Base-by-base conservation (phyloP, 73 alveolate species). In the Paramecium sexaurelia region DNA sequence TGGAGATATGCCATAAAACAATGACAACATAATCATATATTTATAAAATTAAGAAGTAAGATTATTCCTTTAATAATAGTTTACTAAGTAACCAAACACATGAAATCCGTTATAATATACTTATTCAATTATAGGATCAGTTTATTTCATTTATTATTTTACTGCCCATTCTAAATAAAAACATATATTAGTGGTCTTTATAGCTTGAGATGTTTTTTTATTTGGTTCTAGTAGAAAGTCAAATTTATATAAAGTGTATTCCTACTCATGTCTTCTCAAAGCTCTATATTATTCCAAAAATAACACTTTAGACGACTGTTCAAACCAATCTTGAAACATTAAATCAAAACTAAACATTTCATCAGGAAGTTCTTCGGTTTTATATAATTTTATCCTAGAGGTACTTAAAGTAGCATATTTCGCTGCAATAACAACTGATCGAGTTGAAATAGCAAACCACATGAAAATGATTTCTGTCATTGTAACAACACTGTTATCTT, bases 221-320 rank as follows among this genome's bases (percentile, higher is more conserved):
- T 32, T 19, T 41, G 90, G 90, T 17, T 37, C 22, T 5, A 78
- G 10, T 19, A 78, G 55, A 78, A 78, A 78, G 20, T 78, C 90
- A 78, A 78, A 78, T 43, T 78, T 78, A 45, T 78, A 78, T 40
- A 45, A 39, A 78, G 55, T 10, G 26, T 13, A 20, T 24, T 78
- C 90, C n/a, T 29, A 43, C 41, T 78, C 90, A 43, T 78, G 90
- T 78, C 90, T 78, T 78, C 90, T 78, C 22, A 78, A 29, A 20
- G 90, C 35, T 22, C 90, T 37, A 13, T 78, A 78, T 45, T 78
- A 24, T 15, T 78, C 75, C 10, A 78, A 43, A 45, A 78, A 78
- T 20, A 39, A 9, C 29, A 78, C 90, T 45, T 78, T 78, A 13
- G 75, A 33, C 2, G 90, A 22, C 22, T 78, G 29, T 29, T 41